phyloP scores from a whole-genome alignment of 495 filamentous ascomycete genomes.

The Amphirosellinia nigrospora region DNA sequence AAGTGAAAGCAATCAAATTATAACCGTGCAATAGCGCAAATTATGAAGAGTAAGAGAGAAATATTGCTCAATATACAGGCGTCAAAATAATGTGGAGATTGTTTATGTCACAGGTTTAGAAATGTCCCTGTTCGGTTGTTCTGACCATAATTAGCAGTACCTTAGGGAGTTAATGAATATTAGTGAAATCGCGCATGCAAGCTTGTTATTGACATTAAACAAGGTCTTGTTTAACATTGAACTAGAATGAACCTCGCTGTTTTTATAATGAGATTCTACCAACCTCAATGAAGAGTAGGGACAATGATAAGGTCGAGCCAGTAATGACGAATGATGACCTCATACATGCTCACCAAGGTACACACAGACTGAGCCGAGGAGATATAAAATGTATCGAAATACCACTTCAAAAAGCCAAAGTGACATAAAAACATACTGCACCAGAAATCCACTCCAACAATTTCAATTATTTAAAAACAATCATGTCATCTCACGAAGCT shows the following conservation, averaged over 20 bases:
- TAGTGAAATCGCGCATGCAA: background rate
- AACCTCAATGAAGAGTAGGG: background rate
- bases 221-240: too few species aligned
- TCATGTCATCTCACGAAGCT: slow-evolving; percentile 40
- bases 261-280: background rate
- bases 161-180: too few species aligned
- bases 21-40: too few species aligned
- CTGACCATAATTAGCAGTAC: too few species aligned
- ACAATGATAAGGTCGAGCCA: background rate
- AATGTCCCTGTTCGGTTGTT: too few species aligned
- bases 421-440: background rate
- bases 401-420: too few species aligned
- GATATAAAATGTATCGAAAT: background rate
- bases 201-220: background rate
- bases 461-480: background rate
- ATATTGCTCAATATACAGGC: too few species aligned
- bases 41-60: too few species aligned
- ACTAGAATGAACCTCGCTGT: background rate
- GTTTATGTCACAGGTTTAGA: too few species aligned
- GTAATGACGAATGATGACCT: slow-evolving; percentile 4
- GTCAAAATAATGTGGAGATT: too few species aligned
- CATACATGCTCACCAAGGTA: background rate
- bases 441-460: background rate
- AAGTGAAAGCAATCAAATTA: too few species aligned
- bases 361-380: background rate